These are phyloP conservation scores for Chenopodium suecicum DNA, from an alignment of 148 eudicot genomes.

Conservation along the genomic window DNA sequence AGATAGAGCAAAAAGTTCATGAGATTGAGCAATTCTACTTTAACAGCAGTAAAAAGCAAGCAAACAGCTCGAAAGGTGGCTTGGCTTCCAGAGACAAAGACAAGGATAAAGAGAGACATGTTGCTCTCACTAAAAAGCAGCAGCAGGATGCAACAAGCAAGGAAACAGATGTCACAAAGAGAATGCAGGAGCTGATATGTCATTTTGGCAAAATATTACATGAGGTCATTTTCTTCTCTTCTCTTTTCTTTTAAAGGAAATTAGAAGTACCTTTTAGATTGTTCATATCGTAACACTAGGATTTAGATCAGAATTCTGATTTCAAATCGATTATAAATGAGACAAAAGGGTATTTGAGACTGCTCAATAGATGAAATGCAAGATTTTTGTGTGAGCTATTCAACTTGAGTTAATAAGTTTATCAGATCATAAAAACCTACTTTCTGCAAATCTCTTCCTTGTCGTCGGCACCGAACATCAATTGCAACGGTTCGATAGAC, in stretches of 20 bases:
- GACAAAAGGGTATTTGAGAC: too few relatives aligned
- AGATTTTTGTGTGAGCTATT: too few relatives aligned
- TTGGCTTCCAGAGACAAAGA: slow-evolving; percentile 57
- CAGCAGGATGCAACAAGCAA: slow-evolving; percentile 54
- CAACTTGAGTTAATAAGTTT: too few relatives aligned
- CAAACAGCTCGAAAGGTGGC: slow-evolving; percentile 42
- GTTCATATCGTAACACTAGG: too few relatives aligned
- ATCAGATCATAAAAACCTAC: too few relatives aligned
- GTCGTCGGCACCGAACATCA: too few relatives aligned
- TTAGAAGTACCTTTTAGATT: too few relatives aligned
- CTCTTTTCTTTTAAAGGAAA: not conserved
- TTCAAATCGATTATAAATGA: too few relatives aligned
- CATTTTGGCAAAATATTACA: slow-evolving; percentile 73
- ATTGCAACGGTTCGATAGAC: too few relatives aligned
- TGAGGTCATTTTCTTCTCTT: slow-evolving; percentile 42
- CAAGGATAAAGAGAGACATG: slow-evolving; percentile 60
- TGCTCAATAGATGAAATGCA: too few relatives aligned
- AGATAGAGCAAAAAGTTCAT: slow-evolving; percentile 75
- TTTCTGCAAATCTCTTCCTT: too few relatives aligned
- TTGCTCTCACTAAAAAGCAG: slow-evolving; percentile 47
- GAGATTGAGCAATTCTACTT: slow-evolving; percentile 70
- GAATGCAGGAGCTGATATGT: slow-evolving; percentile 93
- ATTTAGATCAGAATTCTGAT: too few relatives aligned
- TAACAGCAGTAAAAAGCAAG: slow-evolving; percentile 39
- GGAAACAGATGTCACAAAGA: slow-evolving; percentile 65